Conservation (phyloP, 805 yeast genomes). For the Zygosaccharomyces lentus region DNA sequence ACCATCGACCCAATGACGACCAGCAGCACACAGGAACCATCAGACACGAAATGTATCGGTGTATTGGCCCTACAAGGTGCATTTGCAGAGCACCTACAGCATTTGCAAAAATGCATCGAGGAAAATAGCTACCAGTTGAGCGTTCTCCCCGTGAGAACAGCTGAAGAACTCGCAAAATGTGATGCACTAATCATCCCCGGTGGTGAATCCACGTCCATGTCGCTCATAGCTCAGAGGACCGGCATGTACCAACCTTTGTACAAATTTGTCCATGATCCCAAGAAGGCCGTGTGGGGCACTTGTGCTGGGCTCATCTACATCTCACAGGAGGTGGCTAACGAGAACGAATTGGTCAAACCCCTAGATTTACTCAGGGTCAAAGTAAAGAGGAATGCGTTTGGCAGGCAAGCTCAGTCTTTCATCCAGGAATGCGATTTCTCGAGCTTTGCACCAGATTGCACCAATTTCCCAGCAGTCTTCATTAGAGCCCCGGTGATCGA, state of each 20-base stretch:
- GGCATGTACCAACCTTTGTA: slow-evolving; percentile 52
- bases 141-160: slow-evolving; percentile 49
- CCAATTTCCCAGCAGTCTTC: slow-evolving; percentile 45
- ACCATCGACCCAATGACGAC: slow-evolving; percentile 1
- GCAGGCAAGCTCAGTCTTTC: slow-evolving; percentile 70
- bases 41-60: slow-evolving; percentile 42
- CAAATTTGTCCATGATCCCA: slow-evolving; percentile 43
- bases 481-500: slow-evolving; percentile 75
- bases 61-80: slow-evolving; percentile 81
- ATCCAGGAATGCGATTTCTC: slow-evolving; percentile 42
- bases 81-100: slow-evolving; percentile 60
- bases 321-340: slow-evolving; percentile 50
- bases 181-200: slow-evolving; percentile 65
- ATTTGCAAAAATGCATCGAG: slow-evolving; percentile 39
- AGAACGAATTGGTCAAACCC: slow-evolving; percentile 49
- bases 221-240: slow-evolving; percentile 64
- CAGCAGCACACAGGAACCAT: slow-evolving; percentile 4
- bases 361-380: slow-evolving; percentile 62
- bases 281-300: slow-evolving; percentile 74
- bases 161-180: slow-evolving; percentile 46
- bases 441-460: slow-evolving; percentile 39
- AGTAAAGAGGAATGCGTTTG: slow-evolving; percentile 72
- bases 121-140: slow-evolving; percentile 31
- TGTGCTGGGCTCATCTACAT: slow-evolving; percentile 78
- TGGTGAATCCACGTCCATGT: slow-evolving; percentile 67